These are phyloP conservation scores for Kernera saxatilis DNA, from an alignment of 345 rosid genomes.

Conservation along the genomic window DNA sequence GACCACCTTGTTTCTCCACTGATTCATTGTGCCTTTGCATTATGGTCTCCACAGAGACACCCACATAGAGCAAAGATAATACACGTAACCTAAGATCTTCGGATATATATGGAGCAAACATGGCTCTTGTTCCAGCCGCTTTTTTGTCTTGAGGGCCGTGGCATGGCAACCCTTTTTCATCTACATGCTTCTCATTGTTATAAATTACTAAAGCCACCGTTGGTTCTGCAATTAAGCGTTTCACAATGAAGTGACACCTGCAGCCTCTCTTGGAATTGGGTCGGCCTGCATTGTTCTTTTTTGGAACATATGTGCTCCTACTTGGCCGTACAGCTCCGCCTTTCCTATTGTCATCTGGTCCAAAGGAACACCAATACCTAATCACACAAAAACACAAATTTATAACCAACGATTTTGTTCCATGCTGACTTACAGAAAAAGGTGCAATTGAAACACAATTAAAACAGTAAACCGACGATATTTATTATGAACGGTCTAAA, in stretches of 20 bases:
- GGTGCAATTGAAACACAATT: background rate
- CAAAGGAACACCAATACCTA: slow-evolving; percentile 99
- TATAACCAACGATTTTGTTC: background rate
- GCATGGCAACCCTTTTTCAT: slow-evolving; percentile 85
- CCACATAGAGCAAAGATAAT: slow-evolving; percentile 73
- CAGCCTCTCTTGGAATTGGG: slow-evolving; percentile 96
- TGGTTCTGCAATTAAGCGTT: slow-evolving; percentile 88
- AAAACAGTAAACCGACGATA: background rate
- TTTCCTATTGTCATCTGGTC: slow-evolving; percentile 90
- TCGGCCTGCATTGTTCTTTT: slow-evolving; percentile 88
- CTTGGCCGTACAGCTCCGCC: slow-evolving; percentile 89
- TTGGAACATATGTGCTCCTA: slow-evolving; percentile 67
- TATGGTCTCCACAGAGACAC: slow-evolving; percentile 92
- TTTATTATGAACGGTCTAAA: background rate
- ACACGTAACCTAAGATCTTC: slow-evolving; percentile 95
- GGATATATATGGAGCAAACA: slow-evolving; percentile 97
- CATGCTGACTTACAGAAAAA: background rate
- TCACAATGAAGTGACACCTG: slow-evolving; percentile 94
- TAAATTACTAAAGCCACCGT: slow-evolving; percentile 79
- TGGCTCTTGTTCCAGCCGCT: slow-evolving; percentile 91
- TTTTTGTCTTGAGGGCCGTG: slow-evolving; percentile 95
- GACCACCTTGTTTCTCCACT: slow-evolving; percentile 92
- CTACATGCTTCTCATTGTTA: slow-evolving; percentile 84
- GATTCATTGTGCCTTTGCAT: slow-evolving; percentile 94
- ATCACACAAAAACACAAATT: slow-evolving; percentile 10